Conservation (phyloP, 2,329 filamentous ascomycete species). For the Scytalidium sp. region DNA sequence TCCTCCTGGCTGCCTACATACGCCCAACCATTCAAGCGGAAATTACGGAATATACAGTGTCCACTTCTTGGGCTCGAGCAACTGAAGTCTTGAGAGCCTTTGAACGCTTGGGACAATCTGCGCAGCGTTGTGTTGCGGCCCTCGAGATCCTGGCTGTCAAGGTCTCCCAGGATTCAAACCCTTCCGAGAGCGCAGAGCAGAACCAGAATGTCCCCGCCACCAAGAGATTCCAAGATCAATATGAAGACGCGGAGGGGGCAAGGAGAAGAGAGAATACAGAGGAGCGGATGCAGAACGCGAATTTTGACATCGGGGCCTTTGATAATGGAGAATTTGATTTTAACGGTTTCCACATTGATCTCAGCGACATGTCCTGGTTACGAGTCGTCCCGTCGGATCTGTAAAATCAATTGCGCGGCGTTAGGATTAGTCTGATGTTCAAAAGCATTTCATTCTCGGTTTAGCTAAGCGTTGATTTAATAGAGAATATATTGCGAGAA, state of each 20-base stretch:
- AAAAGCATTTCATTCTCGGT: no score
- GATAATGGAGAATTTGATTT: background rate
- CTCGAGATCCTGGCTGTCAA: conserved; percentile 26
- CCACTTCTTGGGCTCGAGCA: background rate
- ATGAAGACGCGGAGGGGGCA: background rate
- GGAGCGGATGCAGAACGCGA: background rate
- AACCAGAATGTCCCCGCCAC: background rate
- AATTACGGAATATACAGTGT: background rate
- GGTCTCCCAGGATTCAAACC: background rate
- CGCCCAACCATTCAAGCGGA: background rate
- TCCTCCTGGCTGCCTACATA: conserved; percentile 1
- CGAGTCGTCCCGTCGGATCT: background rate
- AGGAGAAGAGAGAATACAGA: background rate
- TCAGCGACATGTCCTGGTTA: background rate
- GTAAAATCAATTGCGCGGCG: no score
- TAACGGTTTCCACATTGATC: background rate
- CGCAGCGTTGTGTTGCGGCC: conserved; percentile 29
- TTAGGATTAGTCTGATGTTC: no score
- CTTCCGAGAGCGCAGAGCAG: background rate
- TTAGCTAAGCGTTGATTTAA: background rate
- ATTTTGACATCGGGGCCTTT: background rate
- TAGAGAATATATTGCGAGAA: no score
- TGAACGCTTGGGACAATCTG: conserved; percentile 31
- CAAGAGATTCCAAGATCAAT: background rate
- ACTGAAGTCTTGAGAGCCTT: conserved; percentile 26